Evolutionary conservation across 1,139 yeast genomes (phyloP), one percentile per base, ranked within the genome.

Genomic region (Debaryomycetaceae sp.): DNA sequence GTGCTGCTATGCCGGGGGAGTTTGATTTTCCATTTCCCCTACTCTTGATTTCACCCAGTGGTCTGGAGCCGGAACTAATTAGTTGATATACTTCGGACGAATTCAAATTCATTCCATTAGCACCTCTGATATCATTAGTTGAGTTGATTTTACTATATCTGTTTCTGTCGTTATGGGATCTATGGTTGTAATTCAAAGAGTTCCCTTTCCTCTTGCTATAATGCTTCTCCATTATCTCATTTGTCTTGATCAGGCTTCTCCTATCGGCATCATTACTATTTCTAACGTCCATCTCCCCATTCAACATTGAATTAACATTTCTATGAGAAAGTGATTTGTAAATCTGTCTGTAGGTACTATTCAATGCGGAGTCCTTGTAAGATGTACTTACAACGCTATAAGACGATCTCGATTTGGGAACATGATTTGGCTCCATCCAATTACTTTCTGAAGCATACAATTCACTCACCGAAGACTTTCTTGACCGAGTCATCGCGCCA

Each of bases 391-490:
- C 48, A 24, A 68, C 57, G 43, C 69, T 66, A 45, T 66, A 60
- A 35, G 54, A 56, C n/a, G 71, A 65, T 38, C 66, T 50, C 11
- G 70, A 55, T 42, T 61, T 60, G 0, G 61, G 57, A 8, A 56
- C 38, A 17, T 24, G n/a, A 14, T 48, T 44, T 6, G 75, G 75
- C 43, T 72, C 77, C 76, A 72, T 71, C 78, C 78, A 72, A 45
- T 69, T 72, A 38, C 68, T 63, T 40, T 67, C 76, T 2, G 72
- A 59, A 2, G 65, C 59, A 52, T 73, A 71, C 43, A 72, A 57
- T 31, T 72, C 78, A 53, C 77, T 71, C 39, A 65, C 56, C 5
- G 78, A 70, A 1, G 78, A 72, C 43, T 71, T 54, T 24, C 75
- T 52, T 8, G 74, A 68, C 11, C 64, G 48, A 6, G 29, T 39